Conservation (phyloP, 495 filamentous ascomycete genomes). For the Polyplosphaeria fusca region DNA sequence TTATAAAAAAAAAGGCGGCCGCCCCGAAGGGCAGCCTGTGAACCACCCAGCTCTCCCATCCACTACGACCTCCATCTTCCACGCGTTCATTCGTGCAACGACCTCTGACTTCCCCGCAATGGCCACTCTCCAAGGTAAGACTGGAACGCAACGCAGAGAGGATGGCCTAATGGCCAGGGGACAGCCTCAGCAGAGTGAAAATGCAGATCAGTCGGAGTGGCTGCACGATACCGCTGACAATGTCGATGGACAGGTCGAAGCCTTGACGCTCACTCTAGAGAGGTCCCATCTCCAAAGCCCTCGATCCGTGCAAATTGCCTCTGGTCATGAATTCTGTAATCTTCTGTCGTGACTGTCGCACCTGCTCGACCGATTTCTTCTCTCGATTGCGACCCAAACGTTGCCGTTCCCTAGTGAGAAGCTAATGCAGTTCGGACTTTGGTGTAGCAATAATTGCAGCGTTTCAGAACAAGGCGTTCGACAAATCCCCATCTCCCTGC, state of each 20-base stretch:
- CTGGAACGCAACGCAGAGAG: constrained; percentile 4
- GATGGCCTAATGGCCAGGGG: constrained; percentile 11
- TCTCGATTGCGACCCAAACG: not conserved
- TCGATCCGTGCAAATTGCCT: constrained; percentile 20
- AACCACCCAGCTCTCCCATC: constrained; percentile 16
- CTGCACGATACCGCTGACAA: constrained; percentile 16
- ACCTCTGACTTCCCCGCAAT: not conserved
- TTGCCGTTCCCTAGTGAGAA: constrained; percentile 5
- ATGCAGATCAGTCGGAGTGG: constrained; percentile 14
- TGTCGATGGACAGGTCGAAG: constrained; percentile 74
- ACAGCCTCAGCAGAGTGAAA: constrained; percentile 4
- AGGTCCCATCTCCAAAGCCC: constrained; percentile 62
- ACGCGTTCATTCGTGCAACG: not conserved
- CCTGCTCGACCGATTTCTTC: constrained; percentile 14
- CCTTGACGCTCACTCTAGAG: constrained; percentile 96
- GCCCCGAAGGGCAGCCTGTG: constrained; percentile 20
- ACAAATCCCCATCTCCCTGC: not conserved
- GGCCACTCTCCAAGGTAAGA: constrained; percentile 2
- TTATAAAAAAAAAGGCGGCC: constrained; percentile 35
- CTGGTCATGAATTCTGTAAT: not conserved
- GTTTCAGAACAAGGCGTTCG: constrained; percentile 17
- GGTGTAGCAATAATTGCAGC: constrained; percentile 2
- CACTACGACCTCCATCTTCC: constrained; percentile 15
- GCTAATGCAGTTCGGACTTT: not conserved
- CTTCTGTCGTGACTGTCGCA: constrained; percentile 6